Evolutionary conservation across 495 filamentous ascomycete genomes (phyloP).

Genomic region (Endocarpon pusillum): DNA sequence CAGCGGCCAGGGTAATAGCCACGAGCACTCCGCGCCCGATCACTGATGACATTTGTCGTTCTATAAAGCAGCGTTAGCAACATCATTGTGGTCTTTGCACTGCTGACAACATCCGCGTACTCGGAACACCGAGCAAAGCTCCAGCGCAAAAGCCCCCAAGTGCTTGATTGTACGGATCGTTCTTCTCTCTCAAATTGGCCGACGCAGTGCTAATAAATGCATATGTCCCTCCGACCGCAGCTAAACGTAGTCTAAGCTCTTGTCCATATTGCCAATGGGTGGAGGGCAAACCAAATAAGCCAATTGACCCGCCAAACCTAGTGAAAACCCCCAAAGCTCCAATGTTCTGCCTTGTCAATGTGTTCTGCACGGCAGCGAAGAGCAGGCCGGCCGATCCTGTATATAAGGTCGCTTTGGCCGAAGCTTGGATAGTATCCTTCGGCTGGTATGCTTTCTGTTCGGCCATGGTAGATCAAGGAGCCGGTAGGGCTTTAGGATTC

Average conservation of each 20-base stretch:
- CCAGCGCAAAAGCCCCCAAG: constrained; percentile 62
- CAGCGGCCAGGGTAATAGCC: constrained; percentile 46
- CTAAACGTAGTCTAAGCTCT: constrained; percentile 23
- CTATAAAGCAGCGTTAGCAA: no score
- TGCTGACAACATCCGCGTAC: no score
- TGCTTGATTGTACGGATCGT: constrained; percentile 52
- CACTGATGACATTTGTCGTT: constrained; percentile 23
- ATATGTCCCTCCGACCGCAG: constrained; percentile 65
- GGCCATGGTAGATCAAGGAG: no score
- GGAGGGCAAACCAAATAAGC: constrained; percentile 45
- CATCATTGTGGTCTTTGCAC: no score
- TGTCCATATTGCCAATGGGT: neutral
- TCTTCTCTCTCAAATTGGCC: constrained; percentile 61
- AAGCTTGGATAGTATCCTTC: constrained; percentile 55
- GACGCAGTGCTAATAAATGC: constrained; percentile 55
- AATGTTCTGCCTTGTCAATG: constrained; percentile 61
- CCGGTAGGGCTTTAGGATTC: no score
- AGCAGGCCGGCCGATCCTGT: constrained; percentile 52
- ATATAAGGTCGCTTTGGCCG: constrained; percentile 44
- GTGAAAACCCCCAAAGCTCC: constrained; percentile 63
- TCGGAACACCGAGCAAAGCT: constrained; percentile 44
- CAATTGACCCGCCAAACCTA: constrained; percentile 47
- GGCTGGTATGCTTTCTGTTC: constrained; percentile 49
- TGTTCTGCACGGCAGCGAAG: constrained; percentile 67
- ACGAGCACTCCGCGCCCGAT: constrained; percentile 57